These are phyloP conservation scores for Globisporangium solare DNA, from an alignment of 352 stramenopile species.

Conservation along the genomic window DNA sequence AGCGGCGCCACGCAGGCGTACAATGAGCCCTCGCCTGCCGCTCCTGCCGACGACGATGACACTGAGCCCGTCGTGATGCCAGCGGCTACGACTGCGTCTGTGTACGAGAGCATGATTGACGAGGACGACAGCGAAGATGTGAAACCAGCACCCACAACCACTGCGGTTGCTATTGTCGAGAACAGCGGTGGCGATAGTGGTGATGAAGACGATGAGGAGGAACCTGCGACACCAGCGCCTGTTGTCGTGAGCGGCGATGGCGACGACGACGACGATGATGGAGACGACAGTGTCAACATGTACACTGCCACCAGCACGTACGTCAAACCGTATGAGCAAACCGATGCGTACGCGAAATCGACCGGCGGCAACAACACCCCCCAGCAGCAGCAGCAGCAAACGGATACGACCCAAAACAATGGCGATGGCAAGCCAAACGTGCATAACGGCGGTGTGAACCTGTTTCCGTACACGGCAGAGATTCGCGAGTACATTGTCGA, in stretches of 20 bases:
- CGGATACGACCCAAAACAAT: background rate
- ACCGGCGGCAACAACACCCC: background rate
- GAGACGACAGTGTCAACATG: background rate
- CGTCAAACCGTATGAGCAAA: constrained; percentile 9
- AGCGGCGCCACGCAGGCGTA: constrained; percentile 11
- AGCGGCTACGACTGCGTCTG: too few species aligned
- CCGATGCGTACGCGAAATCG: background rate
- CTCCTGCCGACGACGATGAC: background rate
- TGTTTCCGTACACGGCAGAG: constrained; percentile 25
- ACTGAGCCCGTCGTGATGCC: background rate
- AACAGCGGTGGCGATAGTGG: background rate
- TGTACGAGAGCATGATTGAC: background rate
- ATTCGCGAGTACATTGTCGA: constrained; percentile 31
- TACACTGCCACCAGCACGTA: background rate
- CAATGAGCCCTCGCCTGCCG: background rate
- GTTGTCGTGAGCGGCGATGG: background rate
- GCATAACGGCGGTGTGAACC: constrained; percentile 29
- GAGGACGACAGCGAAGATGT: background rate
- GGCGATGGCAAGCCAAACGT: constrained; percentile 19
- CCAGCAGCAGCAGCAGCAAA: constrained; percentile 3
- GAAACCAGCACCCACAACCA: background rate
- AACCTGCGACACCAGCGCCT: background rate
- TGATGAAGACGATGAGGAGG: background rate
- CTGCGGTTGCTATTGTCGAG: background rate
- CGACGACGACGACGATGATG: constrained; percentile 7